Conservation (phyloP, 2,329 filamentous ascomycete genomes). For the Ophiostoma piceae region DNA sequence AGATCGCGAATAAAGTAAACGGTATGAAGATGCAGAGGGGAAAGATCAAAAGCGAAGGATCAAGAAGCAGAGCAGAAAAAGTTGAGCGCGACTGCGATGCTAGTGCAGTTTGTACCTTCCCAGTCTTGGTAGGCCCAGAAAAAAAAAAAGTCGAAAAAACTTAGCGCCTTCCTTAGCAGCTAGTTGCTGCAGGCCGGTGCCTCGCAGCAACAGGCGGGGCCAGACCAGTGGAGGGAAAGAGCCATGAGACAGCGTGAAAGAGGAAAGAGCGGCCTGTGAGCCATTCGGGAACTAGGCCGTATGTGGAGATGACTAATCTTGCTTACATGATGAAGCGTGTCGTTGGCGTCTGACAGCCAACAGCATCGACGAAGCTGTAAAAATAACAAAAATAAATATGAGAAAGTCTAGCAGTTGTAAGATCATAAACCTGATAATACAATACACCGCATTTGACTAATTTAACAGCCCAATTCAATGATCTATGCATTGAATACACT, state of each 20-base stretch:
- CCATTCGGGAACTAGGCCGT: slow-evolving; percentile 5
- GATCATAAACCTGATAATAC: no score
- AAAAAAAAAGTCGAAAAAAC: slow-evolving; percentile 21
- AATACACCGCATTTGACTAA: no score
- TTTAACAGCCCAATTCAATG: no score
- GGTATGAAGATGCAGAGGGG: not conserved
- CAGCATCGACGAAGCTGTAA: not conserved
- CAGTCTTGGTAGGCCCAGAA: not conserved
- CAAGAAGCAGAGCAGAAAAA: slow-evolving; percentile 11
- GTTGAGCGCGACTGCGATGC: slow-evolving; percentile 17
- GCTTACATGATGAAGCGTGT: not conserved
- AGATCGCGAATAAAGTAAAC: not conserved
- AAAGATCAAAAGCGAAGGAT: not conserved
- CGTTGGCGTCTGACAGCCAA: not conserved
- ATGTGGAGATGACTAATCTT: slow-evolving; percentile 4
- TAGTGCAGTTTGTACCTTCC: slow-evolving; percentile 16
- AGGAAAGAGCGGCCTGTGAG: slow-evolving; percentile 1
- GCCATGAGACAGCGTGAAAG: not conserved
- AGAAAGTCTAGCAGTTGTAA: not conserved
- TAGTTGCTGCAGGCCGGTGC: slow-evolving; percentile 14
- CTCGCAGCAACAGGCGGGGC: slow-evolving; percentile 19
- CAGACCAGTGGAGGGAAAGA: not conserved
- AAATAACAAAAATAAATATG: not conserved
- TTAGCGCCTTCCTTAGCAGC: slow-evolving; percentile 16
- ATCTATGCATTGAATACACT: no score